Conservation (phyloP, 2,329 filamentous ascomycete genomes). For the Blumeriella jaapii region DNA sequence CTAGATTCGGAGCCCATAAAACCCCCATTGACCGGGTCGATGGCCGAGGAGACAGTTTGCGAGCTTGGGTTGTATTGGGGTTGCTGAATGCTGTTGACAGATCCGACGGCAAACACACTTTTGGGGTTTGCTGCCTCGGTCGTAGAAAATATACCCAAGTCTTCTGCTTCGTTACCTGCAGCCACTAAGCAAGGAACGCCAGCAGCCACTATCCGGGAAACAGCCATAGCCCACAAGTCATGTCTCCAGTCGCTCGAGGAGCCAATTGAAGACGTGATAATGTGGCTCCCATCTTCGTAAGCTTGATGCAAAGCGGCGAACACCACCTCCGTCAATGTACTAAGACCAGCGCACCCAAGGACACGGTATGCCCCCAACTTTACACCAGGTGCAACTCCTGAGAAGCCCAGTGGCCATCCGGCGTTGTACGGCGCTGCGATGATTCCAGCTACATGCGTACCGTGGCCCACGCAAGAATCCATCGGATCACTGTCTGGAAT, state of each 20-base stretch:
- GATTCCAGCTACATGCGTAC: conserved; percentile 15
- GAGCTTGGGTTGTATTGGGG: too few species aligned
- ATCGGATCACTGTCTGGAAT: conserved; percentile 5
- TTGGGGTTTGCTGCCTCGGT: not conserved
- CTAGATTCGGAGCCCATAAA: too few species aligned
- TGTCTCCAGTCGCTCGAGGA: conserved; percentile 5
- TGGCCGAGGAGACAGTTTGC: too few species aligned
- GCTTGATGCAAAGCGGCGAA: conserved; percentile 14
- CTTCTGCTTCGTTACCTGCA: conserved; percentile 10
- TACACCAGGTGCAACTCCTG: conserved; percentile 14
- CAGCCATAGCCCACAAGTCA: not conserved
- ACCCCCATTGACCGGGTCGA: too few species aligned
- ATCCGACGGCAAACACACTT: conserved; percentile 13
- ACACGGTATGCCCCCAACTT: conserved; percentile 16
- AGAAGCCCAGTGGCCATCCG: not conserved
- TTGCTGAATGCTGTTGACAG: conserved; percentile 3
- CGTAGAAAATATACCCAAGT: conserved; percentile 1
- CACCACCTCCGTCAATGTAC: conserved; percentile 9
- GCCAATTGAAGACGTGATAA: conserved; percentile 17
- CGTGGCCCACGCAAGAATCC: conserved; percentile 15
- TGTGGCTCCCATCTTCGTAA: conserved; percentile 13
- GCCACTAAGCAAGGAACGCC: conserved; percentile 9
- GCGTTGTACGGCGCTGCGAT: not conserved
- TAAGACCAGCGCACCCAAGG: conserved; percentile 11
- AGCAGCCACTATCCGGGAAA: not conserved